Conservation (phyloP, 2,329 filamentous ascomycete genomes). For the Sporothrix phasma region DNA sequence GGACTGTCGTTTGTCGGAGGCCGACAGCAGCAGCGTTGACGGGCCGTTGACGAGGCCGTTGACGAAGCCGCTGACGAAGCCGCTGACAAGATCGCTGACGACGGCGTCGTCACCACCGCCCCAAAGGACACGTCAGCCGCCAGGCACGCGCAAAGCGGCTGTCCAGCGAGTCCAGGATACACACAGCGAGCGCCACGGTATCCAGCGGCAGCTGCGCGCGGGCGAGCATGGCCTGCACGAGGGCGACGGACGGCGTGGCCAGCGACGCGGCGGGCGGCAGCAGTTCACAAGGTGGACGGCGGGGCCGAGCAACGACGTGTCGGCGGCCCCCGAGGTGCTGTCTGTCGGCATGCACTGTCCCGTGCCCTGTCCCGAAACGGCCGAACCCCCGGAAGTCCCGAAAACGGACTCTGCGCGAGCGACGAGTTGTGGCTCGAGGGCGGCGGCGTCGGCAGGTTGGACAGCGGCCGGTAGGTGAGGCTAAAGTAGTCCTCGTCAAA, state of each 20-base stretch:
- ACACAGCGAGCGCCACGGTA: constrained; percentile 53
- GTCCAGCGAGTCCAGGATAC: constrained; percentile 56
- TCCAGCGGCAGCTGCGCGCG: constrained; percentile 50
- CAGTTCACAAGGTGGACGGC: constrained; percentile 58
- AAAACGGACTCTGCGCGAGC: constrained; percentile 33
- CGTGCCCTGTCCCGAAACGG: too few relatives aligned
- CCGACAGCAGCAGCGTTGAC: not conserved
- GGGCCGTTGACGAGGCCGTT: not conserved
- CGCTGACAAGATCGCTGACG: too few relatives aligned
- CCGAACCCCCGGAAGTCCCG: too few relatives aligned
- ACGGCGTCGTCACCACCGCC: not conserved
- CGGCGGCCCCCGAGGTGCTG: not conserved
- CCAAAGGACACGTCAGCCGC: constrained; percentile 48
- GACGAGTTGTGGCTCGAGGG: constrained; percentile 41
- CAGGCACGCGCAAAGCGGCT: constrained; percentile 52
- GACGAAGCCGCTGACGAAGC: not conserved
- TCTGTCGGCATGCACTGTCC: too few relatives aligned
- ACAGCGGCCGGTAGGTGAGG: constrained; percentile 54
- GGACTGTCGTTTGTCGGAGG: constrained; percentile 37
- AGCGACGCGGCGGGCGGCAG: constrained; percentile 54
- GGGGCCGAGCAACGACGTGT: constrained; percentile 37
- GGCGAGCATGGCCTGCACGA: constrained; percentile 51
- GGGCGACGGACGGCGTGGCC: constrained; percentile 44
- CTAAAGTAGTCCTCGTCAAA: constrained; percentile 45
- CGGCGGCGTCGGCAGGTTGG: constrained; percentile 58